A percentile compares a stretch with the other conserved stretches of the same genome.
These are phyloP conservation scores for Mangifera indica DNA, from an alignment of 345 rosid genomes.

Conservation along the genomic window DNA sequence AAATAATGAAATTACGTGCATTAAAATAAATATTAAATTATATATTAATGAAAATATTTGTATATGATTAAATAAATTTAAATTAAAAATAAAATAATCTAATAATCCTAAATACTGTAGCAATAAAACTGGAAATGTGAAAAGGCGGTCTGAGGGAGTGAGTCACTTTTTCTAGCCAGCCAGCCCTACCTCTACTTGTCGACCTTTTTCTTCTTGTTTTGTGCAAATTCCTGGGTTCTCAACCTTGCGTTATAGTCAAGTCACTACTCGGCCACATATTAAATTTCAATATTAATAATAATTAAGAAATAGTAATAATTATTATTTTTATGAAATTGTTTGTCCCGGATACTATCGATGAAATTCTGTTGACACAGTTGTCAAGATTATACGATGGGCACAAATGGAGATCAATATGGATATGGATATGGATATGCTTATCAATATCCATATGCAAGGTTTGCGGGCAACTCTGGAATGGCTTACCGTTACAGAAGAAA, in stretches of 20 bases:
- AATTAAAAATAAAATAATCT: no score
- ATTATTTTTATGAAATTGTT: background rate
- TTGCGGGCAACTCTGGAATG: background rate
- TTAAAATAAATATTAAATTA: no score
- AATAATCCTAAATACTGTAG: no score
- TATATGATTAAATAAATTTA: no score
- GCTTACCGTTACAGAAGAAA: background rate
- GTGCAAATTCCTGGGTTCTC: background rate
- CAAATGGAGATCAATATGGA: background rate
- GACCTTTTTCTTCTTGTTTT: background rate
- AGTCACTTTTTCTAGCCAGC: background rate
- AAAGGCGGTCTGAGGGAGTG: background rate
- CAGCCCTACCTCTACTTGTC: background rate
- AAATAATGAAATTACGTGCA: no score
- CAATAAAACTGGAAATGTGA: background rate
- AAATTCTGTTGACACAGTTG: background rate
- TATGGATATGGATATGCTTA: no score
- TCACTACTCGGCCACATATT: background rate
- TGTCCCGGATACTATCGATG: background rate
- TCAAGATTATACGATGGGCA: conserved; percentile 2
- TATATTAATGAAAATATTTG: no score
- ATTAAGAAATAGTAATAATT: background rate
- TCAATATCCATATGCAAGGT: background rate
- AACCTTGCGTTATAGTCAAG: conserved; percentile 12
- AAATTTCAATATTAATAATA: background rate